Evolutionary conservation across 2,329 filamentous ascomycete species (phyloP).

Genomic region (Penicillium sp.): DNA sequence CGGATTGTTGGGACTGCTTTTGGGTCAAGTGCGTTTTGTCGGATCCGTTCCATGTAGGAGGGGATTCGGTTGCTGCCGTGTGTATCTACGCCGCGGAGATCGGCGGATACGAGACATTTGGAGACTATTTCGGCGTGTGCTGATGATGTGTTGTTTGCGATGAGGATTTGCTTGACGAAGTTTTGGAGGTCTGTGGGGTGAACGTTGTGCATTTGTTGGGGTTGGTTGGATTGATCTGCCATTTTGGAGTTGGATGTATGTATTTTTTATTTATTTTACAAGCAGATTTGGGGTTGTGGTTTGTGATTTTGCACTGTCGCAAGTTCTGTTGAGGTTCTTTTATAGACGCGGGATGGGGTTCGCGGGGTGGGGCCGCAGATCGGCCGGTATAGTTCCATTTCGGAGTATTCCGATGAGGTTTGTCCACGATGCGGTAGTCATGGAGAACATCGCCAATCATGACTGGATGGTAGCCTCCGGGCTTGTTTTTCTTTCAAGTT

Average conservation of each 20-base stretch:
- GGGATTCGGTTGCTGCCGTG: constrained; percentile 77
- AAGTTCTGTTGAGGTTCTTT: neutral
- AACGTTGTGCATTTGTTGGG: constrained; percentile 20
- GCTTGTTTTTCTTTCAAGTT: no score
- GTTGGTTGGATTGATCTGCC: constrained; percentile 3
- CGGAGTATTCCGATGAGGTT: neutral
- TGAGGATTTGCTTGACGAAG: constrained; percentile 31
- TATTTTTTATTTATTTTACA: neutral
- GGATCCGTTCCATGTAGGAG: constrained; percentile 71
- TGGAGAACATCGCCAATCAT: no score
- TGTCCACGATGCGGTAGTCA: no score
- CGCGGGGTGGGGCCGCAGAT: neutral
- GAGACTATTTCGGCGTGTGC: constrained; percentile 63
- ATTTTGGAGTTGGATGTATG: neutral
- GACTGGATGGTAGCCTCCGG: no score
- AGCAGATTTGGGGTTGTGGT: neutral
- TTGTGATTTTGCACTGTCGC: neutral
- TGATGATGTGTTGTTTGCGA: constrained; percentile 54
- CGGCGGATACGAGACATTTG: constrained; percentile 68
- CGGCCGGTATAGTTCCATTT: neutral
- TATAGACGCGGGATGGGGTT: constrained; percentile 7
- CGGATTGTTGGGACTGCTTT: constrained; percentile 57
- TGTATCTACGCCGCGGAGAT: constrained; percentile 75
- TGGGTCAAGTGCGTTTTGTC: constrained; percentile 65
- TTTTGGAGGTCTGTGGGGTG: constrained; percentile 14